Evolutionary conservation across 2,329 filamentous ascomycete genomes (phyloP).

Genomic region (Xylaria sp.): DNA sequence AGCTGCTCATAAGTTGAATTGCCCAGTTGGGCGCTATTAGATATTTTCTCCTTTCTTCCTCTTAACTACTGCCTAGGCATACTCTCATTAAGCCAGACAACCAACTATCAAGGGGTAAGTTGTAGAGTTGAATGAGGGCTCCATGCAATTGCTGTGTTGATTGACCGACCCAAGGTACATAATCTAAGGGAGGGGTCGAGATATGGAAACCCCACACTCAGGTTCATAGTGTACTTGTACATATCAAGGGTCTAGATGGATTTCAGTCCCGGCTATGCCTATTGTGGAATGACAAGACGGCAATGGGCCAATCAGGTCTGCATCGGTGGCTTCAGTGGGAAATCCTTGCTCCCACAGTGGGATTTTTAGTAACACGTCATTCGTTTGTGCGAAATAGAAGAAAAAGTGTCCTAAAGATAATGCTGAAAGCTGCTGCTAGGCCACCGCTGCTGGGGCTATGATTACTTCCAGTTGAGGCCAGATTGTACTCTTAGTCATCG

Average conservation of each 20-base stretch:
- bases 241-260: slow-evolving; percentile 14
- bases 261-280: slow-evolving; percentile 28
- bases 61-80: background rate
- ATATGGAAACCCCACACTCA: slow-evolving; percentile 5
- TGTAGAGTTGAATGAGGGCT: background rate
- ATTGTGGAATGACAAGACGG: slow-evolving; percentile 33
- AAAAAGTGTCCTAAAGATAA: slow-evolving; percentile 22
- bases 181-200: background rate
- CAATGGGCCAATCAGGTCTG: slow-evolving; percentile 45
- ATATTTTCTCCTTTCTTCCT: background rate
- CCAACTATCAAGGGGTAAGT: background rate
- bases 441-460: slow-evolving; percentile 29
- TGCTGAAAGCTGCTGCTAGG: slow-evolving; percentile 26
- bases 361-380: slow-evolving; percentile 43
- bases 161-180: too few species aligned
- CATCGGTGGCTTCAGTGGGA: slow-evolving; percentile 46
- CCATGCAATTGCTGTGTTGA: background rate
- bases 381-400: slow-evolving; percentile 37
- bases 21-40: background rate
- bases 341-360: slow-evolving; percentile 38
- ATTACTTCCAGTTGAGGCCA: slow-evolving; percentile 38
- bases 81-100: background rate
- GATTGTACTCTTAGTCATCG: slow-evolving; percentile 30
- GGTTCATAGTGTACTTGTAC: background rate
- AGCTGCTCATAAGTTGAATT: background rate